A percentile compares a stretch with the other conserved stretches of the same genome.
phyloP scores from a whole-genome alignment of 2,329 filamentous ascomycete species.

The Hypoxylon sp. region DNA sequence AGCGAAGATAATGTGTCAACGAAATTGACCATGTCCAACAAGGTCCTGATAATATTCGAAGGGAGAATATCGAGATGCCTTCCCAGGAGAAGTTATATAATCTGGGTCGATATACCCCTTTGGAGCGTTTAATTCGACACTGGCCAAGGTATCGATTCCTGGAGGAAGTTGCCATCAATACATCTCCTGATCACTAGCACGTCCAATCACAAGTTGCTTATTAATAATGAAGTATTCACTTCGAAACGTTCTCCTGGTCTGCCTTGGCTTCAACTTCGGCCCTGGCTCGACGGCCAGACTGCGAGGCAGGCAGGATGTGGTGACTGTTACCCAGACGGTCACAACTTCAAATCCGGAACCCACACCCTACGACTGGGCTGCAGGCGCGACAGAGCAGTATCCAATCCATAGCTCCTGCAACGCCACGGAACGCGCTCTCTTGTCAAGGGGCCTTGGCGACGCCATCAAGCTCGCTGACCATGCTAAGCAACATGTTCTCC shows the following conservation, averaged over 20 bases:
- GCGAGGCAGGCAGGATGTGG: slow-evolving; percentile 24
- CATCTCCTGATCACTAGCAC: not conserved
- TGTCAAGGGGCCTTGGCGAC: slow-evolving; percentile 71
- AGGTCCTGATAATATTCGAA: slow-evolving; percentile 8
- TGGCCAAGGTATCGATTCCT: not conserved
- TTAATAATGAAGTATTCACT: slow-evolving; percentile 28
- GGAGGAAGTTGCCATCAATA: not conserved
- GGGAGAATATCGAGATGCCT: not conserved
- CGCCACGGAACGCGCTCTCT: slow-evolving; percentile 69
- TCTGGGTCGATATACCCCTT: not conserved
- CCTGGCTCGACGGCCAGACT: slow-evolving; percentile 19
- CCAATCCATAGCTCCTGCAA: slow-evolving; percentile 78
- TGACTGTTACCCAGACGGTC: slow-evolving; percentile 39
- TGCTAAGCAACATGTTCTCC: slow-evolving; percentile 74
- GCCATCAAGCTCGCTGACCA: slow-evolving; percentile 70
- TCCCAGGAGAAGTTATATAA: slow-evolving; percentile 4
- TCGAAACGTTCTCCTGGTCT: slow-evolving; percentile 23
- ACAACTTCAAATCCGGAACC: slow-evolving; percentile 12
- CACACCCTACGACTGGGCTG: slow-evolving; percentile 40
- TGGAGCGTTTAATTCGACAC: not conserved
- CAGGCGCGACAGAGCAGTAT: slow-evolving; percentile 51
- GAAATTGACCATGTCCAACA: slow-evolving; percentile 11
- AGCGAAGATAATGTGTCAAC: not conserved
- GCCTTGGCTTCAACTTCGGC: slow-evolving; percentile 25
- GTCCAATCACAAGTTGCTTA: not conserved